A percentile compares a stretch with the other conserved stretches of the same genome.
Evolutionary conservation across 2,329 filamentous ascomycete species (phyloP).

Genomic region (Cordyceps pruinosa): DNA sequence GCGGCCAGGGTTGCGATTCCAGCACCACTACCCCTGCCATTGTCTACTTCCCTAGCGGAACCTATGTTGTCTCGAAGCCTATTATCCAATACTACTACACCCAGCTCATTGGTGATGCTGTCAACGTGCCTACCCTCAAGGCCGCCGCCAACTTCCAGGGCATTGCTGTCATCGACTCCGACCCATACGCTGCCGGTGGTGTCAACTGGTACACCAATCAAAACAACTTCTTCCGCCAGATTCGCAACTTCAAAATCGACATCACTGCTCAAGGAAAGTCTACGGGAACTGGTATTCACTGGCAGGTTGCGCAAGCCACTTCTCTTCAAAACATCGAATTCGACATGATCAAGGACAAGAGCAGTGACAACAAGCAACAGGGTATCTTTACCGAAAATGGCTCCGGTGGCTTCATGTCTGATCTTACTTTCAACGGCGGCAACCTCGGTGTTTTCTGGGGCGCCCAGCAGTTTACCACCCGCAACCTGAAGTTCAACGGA

Average conservation of each 20-base stretch:
- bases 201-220: slow-evolving; percentile 75
- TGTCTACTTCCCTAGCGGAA: slow-evolving; percentile 87
- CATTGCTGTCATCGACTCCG: slow-evolving; percentile 82
- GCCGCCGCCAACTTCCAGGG: slow-evolving; percentile 65
- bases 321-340: slow-evolving; percentile 76
- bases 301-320: slow-evolving; percentile 80
- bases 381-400: slow-evolving; percentile 83
- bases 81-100: slow-evolving; percentile 89
- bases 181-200: slow-evolving; percentile 68
- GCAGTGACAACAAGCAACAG: slow-evolving; percentile 59
- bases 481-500: slow-evolving; percentile 74
- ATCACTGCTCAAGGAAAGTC: slow-evolving; percentile 56
- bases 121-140: slow-evolving; percentile 67
- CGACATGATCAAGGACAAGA: slow-evolving; percentile 65
- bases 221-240: slow-evolving; percentile 76
- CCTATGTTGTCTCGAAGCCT: slow-evolving; percentile 72
- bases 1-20: slow-evolving; percentile 75
- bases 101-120: slow-evolving; percentile 78
- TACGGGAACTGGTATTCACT: slow-evolving; percentile 67
- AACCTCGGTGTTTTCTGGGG: slow-evolving; percentile 72
- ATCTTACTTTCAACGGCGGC: slow-evolving; percentile 78
- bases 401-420: slow-evolving; percentile 76
- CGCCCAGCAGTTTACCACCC: slow-evolving; percentile 80
- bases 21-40: slow-evolving; percentile 76
- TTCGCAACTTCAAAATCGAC: slow-evolving; percentile 78